phyloP scores from a whole-genome alignment of 2,329 filamentous ascomycete genomes.

The Beauveria sp. region DNA sequence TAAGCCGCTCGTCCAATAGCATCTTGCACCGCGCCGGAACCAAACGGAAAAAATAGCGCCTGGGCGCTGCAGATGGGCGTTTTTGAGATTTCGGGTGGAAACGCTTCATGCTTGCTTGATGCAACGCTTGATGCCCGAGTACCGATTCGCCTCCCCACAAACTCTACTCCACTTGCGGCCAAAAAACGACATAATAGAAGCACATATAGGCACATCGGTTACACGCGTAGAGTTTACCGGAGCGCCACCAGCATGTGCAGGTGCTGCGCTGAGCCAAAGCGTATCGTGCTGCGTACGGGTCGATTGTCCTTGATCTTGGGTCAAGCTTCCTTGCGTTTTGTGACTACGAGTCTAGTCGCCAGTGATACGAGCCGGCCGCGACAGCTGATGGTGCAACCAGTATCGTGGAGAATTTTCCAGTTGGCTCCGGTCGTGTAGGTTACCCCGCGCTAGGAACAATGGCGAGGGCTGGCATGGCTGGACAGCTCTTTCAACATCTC shows the following conservation, averaged over 20 bases:
- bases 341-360: no score
- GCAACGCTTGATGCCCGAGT: conserved; percentile 3
- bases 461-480: no score
- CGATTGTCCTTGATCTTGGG: neutral
- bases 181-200: neutral
- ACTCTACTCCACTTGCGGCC: neutral
- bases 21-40: neutral
- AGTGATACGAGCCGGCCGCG: no score
- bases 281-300: neutral
- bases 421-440: no score
- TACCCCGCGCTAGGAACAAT: no score
- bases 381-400: no score
- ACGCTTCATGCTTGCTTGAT: conserved; percentile 5
- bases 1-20: neutral
- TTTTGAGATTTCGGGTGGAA: conserved; percentile 8
- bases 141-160: conserved; percentile 3
- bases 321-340: neutral
- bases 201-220: conserved; percentile 1
- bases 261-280: neutral
- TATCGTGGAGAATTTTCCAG: no score
- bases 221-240: neutral
- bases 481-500: no score
- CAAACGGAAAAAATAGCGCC: neutral
- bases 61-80: neutral
- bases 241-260: conserved; percentile 1